Conservation (phyloP, 805 yeast species). For the Metschnikowia chrysomelidarum region DNA sequence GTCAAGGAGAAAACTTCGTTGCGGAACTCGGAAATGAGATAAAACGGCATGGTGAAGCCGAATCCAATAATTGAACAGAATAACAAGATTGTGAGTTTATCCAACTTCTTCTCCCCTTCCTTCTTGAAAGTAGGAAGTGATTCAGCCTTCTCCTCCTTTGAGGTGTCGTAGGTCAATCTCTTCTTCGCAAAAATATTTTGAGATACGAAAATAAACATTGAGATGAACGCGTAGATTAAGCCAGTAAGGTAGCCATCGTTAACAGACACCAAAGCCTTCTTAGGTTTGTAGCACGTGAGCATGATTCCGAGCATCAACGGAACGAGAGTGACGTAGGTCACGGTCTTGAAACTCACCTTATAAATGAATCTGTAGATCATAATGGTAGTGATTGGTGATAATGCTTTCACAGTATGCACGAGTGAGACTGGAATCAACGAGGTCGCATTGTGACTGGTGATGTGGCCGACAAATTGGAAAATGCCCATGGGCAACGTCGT, state of each 20-base stretch:
- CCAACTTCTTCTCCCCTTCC: slow-evolving; percentile 43
- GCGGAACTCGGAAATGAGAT: slow-evolving; percentile 52
- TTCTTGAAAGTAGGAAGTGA: slow-evolving; percentile 25
- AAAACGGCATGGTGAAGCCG: slow-evolving; percentile 62
- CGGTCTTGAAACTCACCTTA: slow-evolving; percentile 51
- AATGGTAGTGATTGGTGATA: slow-evolving; percentile 88
- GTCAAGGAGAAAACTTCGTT: slow-evolving; percentile 26
- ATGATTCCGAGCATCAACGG: slow-evolving; percentile 86
- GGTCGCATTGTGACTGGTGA: slow-evolving; percentile 90
- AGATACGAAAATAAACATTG: slow-evolving; percentile 68
- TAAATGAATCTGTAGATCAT: slow-evolving; percentile 66
- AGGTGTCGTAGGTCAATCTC: slow-evolving; percentile 52
- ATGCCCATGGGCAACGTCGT: slow-evolving; percentile 92
- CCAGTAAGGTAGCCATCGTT: slow-evolving; percentile 33
- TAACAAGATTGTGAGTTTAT: slow-evolving; percentile 67
- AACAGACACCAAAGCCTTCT: slow-evolving; percentile 22
- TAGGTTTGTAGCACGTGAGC: slow-evolving; percentile 61
- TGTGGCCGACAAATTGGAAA: slow-evolving; percentile 90
- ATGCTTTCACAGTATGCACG: slow-evolving; percentile 91
- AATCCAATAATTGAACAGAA: slow-evolving; percentile 74
- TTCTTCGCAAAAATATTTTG: slow-evolving; percentile 82
- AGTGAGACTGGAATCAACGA: slow-evolving; percentile 88
- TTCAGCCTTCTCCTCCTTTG: slow-evolving; percentile 18
- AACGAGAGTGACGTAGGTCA: slow-evolving; percentile 74
- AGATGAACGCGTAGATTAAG: slow-evolving; percentile 48